These are phyloP conservation scores for Austroboletus sp. DNA, from an alignment of 1,284 basidiomycete species.

Conservation along the genomic window DNA sequence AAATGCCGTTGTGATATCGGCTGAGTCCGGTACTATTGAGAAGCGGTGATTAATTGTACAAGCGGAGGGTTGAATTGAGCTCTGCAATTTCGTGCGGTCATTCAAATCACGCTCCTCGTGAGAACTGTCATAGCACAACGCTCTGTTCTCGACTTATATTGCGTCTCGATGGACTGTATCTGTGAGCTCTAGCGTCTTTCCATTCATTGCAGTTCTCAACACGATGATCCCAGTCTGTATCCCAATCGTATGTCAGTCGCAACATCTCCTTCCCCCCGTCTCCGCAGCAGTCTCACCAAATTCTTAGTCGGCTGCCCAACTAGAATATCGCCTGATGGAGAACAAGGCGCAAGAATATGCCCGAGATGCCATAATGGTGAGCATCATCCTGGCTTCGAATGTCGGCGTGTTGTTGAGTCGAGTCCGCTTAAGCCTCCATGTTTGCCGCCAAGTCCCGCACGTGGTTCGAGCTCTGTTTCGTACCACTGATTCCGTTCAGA, in stretches of 20 bases:
- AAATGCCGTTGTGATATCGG: too few relatives aligned
- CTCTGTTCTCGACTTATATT: too few relatives aligned
- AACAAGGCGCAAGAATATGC: slow-evolving; percentile 40
- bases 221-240: slow-evolving; percentile 37
- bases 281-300: slow-evolving; percentile 14
- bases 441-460: slow-evolving; percentile 43
- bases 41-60: too few relatives aligned
- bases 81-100: too few relatives aligned
- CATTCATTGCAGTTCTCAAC: slow-evolving; percentile 1
- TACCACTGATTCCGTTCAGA: slow-evolving; percentile 44
- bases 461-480: slow-evolving; percentile 51
- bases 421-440: slow-evolving; percentile 35
- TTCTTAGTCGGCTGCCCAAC: slow-evolving; percentile 46
- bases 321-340: slow-evolving; percentile 40
- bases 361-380: slow-evolving; percentile 47
- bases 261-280: neutral
- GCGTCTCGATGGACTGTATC: slow-evolving; percentile 25
- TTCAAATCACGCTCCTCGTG: too few relatives aligned
- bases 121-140: too few relatives aligned
- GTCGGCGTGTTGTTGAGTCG: neutral
- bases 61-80: too few relatives aligned
- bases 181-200: slow-evolving; percentile 25
- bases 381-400: slow-evolving; percentile 1
- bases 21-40: too few relatives aligned
- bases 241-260: slow-evolving; percentile 41